Evolutionary conservation across 2,329 filamentous ascomycete genomes (phyloP).

Genomic region (Madurella fahalii): DNA sequence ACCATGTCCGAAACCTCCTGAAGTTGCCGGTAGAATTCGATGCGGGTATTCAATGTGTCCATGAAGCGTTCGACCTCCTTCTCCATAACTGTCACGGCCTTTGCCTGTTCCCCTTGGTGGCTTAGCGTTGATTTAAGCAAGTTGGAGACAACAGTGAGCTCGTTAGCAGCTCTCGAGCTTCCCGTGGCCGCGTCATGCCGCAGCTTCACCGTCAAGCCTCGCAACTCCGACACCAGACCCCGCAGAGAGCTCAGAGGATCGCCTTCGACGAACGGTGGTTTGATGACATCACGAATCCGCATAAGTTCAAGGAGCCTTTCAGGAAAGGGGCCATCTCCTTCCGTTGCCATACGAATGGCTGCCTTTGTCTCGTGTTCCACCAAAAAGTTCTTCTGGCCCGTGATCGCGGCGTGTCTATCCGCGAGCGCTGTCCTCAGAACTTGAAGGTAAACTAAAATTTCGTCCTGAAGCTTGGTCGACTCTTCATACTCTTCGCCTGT

Average conservation of each 20-base stretch:
- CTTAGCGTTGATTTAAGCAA: conserved; percentile 60
- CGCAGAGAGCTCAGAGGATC: conserved; percentile 61
- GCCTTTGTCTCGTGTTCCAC: conserved; percentile 67
- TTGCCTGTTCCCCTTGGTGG: conserved; percentile 48
- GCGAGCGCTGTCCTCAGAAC: conserved; percentile 70
- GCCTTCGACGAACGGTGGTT: conserved; percentile 35
- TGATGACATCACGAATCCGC: conserved; percentile 42
- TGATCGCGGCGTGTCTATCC: conserved; percentile 72
- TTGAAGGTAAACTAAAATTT: conserved; percentile 82
- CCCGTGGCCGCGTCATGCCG: conserved; percentile 54
- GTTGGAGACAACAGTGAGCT: conserved; percentile 60
- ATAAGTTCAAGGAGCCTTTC: conserved; percentile 54
- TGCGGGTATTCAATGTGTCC: conserved; percentile 73
- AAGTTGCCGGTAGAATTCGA: conserved; percentile 87
- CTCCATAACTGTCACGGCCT: conserved; percentile 48
- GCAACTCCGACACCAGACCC: conserved; percentile 64
- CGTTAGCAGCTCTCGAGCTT: conserved; percentile 53
- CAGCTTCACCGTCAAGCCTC: conserved; percentile 57
- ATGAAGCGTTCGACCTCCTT: conserved; percentile 74
- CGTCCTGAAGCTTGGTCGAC: conserved; percentile 82
- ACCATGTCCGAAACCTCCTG: conserved; percentile 90
- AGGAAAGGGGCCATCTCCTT: conserved; percentile 67
- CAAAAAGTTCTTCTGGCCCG: conserved; percentile 71
- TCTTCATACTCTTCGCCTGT: conserved; percentile 89
- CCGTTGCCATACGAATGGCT: conserved; percentile 56